Evolutionary conservation across 345 rosid species (phyloP), one percentile per base, ranked within the genome.

Genomic region (Moringa oleifera): DNA sequence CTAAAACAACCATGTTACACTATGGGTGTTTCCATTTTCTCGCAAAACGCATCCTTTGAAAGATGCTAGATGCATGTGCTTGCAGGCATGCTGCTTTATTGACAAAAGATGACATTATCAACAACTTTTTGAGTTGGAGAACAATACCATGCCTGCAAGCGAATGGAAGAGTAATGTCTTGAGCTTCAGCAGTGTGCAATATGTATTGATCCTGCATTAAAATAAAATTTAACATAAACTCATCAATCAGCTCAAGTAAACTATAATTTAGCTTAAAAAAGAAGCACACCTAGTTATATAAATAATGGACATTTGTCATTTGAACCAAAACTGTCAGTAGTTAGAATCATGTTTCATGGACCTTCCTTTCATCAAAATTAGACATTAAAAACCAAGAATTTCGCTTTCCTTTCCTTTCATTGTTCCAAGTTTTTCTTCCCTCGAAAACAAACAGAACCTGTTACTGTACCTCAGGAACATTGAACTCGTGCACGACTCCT

Each of bases 101-200:
- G 37, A 11, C 37, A 33, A 41, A 71, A 20, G 33, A n/a, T n/a
- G 21, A 23, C 46, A 41, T 47, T 61, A 31, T 36, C n/a, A 59
- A 59, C 20, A 64, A 20, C 10, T 58, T 21, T 10, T 24, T 18
- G 45, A 61, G 56, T n/a, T 50, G 20, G 53, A 80, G 79, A 62
- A 63, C 74, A 73, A 72, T 84, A 93, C 97, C 97, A 74, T 93
- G 98, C 85, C 97, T 84, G 85, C 97, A 93, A 68, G 98, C 98
- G 68, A 93, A 93, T 8, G 96, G 98, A 69, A 93, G 98, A 8
- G 74, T 51, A 55, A 92, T 84, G 73, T 85, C 77, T 73, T 92
- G 95, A 49, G 89, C 60, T 71, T 92, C 98, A 12, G 95, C 98
- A 23, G 98, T 85, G 72, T 92, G 98, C 76, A 93, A 67, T 59